phyloP scores from a whole-genome alignment of 2,329 filamentous ascomycete species.

The Tolypocladium tundrense region DNA sequence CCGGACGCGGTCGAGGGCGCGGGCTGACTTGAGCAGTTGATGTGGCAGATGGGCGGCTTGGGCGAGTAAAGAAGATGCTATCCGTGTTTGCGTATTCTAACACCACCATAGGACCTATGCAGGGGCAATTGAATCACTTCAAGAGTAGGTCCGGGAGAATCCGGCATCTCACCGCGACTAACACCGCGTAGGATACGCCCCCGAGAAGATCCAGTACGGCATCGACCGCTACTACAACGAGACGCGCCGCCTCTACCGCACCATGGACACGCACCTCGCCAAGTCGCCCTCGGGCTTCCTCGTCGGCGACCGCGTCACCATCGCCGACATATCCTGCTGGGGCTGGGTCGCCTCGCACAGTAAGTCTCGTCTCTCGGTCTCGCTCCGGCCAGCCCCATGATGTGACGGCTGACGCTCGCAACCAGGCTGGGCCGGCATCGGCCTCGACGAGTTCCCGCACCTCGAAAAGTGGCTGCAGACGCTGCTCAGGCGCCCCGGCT shows the following conservation, averaged over 20 bases:
- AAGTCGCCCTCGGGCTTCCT: slow-evolving; percentile 46
- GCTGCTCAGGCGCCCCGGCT: slow-evolving; percentile 57
- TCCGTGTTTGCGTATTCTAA: background rate
- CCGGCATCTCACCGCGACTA: background rate
- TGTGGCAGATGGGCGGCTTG: slow-evolving; percentile 70
- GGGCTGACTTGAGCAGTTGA: slow-evolving; percentile 28
- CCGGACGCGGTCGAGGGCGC: background rate
- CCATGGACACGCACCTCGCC: slow-evolving; percentile 62
- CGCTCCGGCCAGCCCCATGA: no score
- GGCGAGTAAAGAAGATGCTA: slow-evolving; percentile 15
- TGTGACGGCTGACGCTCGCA: background rate
- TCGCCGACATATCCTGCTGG: slow-evolving; percentile 73
- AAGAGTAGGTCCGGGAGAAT: slow-evolving; percentile 33
- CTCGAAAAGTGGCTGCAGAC: slow-evolving; percentile 69
- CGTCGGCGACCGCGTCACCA: slow-evolving; percentile 58
- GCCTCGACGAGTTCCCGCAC: slow-evolving; percentile 65
- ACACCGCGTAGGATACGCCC: slow-evolving; percentile 51
- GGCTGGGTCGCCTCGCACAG: slow-evolving; percentile 58
- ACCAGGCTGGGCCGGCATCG: slow-evolving; percentile 28
- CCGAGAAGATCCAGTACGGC: slow-evolving; percentile 73
- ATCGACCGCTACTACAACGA: slow-evolving; percentile 77
- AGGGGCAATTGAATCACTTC: slow-evolving; percentile 76
- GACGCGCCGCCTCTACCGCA: slow-evolving; percentile 69
- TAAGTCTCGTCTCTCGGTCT: slow-evolving; percentile 19
- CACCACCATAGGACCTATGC: slow-evolving; percentile 51